These are phyloP conservation scores for Paulownia fortunei DNA, from an alignment of 257 asterid species.

Conservation along the genomic window DNA sequence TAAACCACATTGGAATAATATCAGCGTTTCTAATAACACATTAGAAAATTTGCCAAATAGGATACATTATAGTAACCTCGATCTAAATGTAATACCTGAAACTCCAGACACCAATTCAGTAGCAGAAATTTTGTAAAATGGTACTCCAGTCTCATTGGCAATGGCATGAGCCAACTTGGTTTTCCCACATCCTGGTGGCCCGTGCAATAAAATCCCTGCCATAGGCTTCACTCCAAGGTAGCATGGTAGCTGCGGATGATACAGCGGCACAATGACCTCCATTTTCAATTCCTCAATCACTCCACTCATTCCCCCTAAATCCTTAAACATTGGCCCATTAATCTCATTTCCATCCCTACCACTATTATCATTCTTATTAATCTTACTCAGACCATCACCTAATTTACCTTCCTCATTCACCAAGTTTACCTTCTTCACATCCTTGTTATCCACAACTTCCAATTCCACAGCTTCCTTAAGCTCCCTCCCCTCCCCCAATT, in stretches of 20 bases:
- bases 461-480: slow-evolving; percentile 38
- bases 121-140: slow-evolving; percentile 85
- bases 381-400: slow-evolving; percentile 23
- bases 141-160: slow-evolving; percentile 87
- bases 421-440: slow-evolving; percentile 46
- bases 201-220: slow-evolving; percentile 81
- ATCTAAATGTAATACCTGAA: slow-evolving; percentile 58
- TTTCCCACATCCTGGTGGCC: slow-evolving; percentile 99
- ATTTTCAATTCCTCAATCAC: slow-evolving; percentile 72
- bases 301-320: slow-evolving; percentile 81
- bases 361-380: slow-evolving; percentile 2
- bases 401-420: slow-evolving; percentile 38
- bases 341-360: slow-evolving; percentile 3
- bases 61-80: not conserved
- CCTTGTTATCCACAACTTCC: slow-evolving; percentile 52
- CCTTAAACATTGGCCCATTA: slow-evolving; percentile 69
- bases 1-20: not conserved
- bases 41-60: not conserved
- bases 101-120: slow-evolving; percentile 94
- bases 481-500: slow-evolving; percentile 25
- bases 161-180: slow-evolving; percentile 92
- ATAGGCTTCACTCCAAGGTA: slow-evolving; percentile 75
- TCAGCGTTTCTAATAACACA: not conserved
- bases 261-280: slow-evolving; percentile 79
- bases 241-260: slow-evolving; percentile 60